Evolutionary conservation across 2,329 filamentous ascomycete genomes (phyloP).

Genomic region (Cordyceps farinosa): DNA sequence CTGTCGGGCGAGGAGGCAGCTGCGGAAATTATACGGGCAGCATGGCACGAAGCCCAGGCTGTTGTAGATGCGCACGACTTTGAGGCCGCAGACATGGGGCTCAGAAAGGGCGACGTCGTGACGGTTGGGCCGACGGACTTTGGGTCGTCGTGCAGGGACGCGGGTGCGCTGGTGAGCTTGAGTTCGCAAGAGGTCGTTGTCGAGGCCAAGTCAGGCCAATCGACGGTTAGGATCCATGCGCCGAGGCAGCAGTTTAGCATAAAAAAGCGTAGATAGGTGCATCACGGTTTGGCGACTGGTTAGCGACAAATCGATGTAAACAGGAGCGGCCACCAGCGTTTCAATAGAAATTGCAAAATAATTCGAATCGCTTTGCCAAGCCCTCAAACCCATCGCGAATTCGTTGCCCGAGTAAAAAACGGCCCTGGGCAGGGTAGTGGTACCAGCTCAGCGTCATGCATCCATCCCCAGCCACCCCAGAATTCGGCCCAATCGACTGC

Average conservation of each 20-base stretch:
- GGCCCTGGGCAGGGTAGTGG: not conserved
- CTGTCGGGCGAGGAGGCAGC: slow-evolving; percentile 55
- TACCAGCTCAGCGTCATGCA: slow-evolving; percentile 12
- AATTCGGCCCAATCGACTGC: not conserved
- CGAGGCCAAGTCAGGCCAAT: slow-evolving; percentile 43
- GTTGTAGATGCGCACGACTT: slow-evolving; percentile 48
- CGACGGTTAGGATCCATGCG: slow-evolving; percentile 53
- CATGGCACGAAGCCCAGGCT: slow-evolving; percentile 43
- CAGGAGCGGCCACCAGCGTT: too few species aligned
- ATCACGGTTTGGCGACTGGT: not conserved
- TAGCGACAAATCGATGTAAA: not conserved
- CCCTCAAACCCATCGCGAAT: too few species aligned
- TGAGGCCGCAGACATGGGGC: slow-evolving; percentile 39
- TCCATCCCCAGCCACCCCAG: slow-evolving; percentile 6
- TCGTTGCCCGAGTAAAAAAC: too few species aligned
- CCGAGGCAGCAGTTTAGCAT: slow-evolving; percentile 58
- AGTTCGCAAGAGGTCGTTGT: slow-evolving; percentile 55
- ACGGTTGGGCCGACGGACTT: slow-evolving; percentile 61
- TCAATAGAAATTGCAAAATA: not conserved
- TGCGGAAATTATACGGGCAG: slow-evolving; percentile 40
- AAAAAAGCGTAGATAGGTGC: slow-evolving; percentile 26
- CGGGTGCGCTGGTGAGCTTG: slow-evolving; percentile 52
- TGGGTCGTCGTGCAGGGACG: slow-evolving; percentile 56
- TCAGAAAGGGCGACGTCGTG: slow-evolving; percentile 53
- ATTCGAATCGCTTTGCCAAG: not conserved